Conservation (phyloP, 768 basidiomycete species). For the Suillus spraguei region DNA sequence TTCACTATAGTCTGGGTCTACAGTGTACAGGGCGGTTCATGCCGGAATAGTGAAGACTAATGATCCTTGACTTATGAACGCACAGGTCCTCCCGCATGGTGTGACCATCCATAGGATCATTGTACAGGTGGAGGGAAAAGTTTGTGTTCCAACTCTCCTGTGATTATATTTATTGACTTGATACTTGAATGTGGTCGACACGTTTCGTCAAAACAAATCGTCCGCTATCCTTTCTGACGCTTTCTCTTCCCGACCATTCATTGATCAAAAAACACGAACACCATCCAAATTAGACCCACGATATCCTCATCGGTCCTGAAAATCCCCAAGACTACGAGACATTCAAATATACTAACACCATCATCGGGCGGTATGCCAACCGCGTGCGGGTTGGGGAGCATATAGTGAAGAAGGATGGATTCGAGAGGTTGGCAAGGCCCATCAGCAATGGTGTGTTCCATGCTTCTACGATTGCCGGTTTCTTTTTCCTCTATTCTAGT, state of each 20-base stretch:
- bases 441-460: conserved; percentile 37
- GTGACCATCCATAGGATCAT: conserved; percentile 70
- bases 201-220: conserved; percentile 24
- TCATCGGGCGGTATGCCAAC: conserved; percentile 76
- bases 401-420: conserved; percentile 52
- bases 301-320: conserved; percentile 77
- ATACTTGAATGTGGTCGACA: not conserved
- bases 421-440: conserved; percentile 49
- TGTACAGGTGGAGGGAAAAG: conserved; percentile 66
- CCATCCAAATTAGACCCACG: conserved; percentile 54
- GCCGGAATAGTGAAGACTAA: not conserved
- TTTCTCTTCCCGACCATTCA: not conserved
- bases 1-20: not conserved
- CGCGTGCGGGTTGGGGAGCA: conserved; percentile 65
- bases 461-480: conserved; percentile 22
- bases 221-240: not conserved
- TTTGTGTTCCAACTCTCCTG: conserved; percentile 29
- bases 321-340: conserved; percentile 54
- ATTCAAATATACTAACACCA: conserved; percentile 72
- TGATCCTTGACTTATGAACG: not conserved
- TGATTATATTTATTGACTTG: not conserved
- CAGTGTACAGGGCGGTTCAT: conserved; percentile 3
- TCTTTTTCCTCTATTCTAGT: conserved; percentile 30
- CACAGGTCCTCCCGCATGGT: conserved; percentile 65
- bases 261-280: not conserved